Evolutionary conservation across 371 early-diverging fungal species (phyloP), one percentile per base, ranked within the genome.

Genomic region (Mortierella sp.): DNA sequence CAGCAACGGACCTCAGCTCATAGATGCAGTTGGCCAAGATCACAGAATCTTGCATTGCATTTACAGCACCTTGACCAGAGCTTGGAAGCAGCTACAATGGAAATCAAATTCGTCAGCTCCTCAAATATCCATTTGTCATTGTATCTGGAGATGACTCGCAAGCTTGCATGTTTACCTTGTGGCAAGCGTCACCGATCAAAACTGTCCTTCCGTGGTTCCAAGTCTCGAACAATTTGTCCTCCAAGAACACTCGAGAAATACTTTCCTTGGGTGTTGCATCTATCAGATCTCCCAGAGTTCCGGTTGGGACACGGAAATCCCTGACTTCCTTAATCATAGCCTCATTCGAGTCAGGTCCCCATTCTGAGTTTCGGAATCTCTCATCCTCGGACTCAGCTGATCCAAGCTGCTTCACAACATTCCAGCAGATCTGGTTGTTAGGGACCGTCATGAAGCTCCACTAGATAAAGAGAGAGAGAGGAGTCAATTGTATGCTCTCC

Each of bases 191-290:
- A 1, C 75, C 74, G 28, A 75, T 68, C 20, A 75, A 65, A 1
- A 68, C 75, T 30, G 62, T 69, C 2, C 70, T 49, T 10, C 70
- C 69, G 32, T 65, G 45, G 47, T 61, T 26, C 70, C 62, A 75
- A 16, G 70, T 69, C 26, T 69, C 43, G 22, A 69, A 69, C 43
- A 75, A 37, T 52, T 75, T 75, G 8, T 75, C 70, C 28, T 75
- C 75, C 16, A 75, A 22, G 37, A 65, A 65, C 20, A 75, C 70
- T 10, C 32, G 59, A 1, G 65, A 68, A 26, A 75, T 65, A 11
- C 11, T 2, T 3, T 69, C 62, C 16, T 22, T 39, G 0, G 64
- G 57, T 0, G 75, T 66, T 2, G 35, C 37, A 16, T 75, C 65
- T 26, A 75, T 61, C 6, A 69, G 24, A 14, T 61, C 35, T 10